phyloP scores from a whole-genome alignment of 371 early-diverging fungal species.

The Fennellomyces sp. region DNA sequence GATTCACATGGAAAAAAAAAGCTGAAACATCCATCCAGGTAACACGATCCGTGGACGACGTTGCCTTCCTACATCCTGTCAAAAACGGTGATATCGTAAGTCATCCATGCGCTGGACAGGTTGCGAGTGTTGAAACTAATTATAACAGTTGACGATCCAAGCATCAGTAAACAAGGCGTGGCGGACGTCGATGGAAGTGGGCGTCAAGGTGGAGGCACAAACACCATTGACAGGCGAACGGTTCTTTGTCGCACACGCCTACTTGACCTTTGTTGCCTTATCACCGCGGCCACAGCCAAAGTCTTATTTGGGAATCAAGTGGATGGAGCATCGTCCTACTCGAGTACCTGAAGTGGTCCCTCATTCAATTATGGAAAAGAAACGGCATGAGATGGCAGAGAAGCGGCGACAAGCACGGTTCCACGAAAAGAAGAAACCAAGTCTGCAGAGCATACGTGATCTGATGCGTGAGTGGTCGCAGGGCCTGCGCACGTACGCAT shows the following conservation, averaged over 20 bases:
- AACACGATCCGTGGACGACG: constrained; percentile 67
- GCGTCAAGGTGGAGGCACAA: constrained; percentile 74
- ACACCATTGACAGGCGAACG: constrained; percentile 61
- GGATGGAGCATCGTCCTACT: constrained; percentile 36
- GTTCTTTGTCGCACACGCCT: constrained; percentile 71
- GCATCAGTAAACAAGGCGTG: constrained; percentile 73
- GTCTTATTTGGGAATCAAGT: constrained; percentile 35
- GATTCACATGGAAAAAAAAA: not conserved
- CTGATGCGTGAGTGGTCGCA: constrained; percentile 49
- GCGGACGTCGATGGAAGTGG: constrained; percentile 80
- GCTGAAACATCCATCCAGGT: constrained; percentile 38
- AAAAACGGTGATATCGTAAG: constrained; percentile 67
- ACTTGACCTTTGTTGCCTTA: constrained; percentile 77
- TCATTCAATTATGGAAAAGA: constrained; percentile 41
- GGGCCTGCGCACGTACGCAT: constrained; percentile 30
- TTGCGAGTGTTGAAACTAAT: no score
- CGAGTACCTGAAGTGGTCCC: constrained; percentile 55
- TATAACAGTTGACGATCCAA: constrained; percentile 60
- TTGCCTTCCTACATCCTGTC: constrained; percentile 73
- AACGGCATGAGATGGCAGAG: constrained; percentile 64
- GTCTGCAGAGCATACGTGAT: constrained; percentile 24
- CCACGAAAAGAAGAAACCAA: constrained; percentile 12
- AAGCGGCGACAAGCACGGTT: constrained; percentile 50
- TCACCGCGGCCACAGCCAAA: constrained; percentile 37
- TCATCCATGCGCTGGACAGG: no score